Conservation (phyloP, 140 eudicot genomes). For the Erigeron philadelphicus region DNA sequence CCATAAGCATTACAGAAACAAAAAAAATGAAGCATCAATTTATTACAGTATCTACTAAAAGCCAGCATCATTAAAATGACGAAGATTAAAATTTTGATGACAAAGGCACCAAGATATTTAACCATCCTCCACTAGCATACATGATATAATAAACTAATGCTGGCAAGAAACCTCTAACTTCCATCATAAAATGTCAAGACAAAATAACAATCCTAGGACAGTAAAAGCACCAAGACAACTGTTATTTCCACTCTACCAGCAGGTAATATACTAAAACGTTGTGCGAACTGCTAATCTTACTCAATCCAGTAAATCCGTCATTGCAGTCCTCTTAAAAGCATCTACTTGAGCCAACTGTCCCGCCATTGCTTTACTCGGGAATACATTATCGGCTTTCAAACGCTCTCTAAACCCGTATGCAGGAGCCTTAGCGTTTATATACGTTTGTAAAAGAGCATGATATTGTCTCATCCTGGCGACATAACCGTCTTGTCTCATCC, state of each 20-base stretch:
- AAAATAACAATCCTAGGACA: background rate
- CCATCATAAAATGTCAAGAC: conserved; percentile 18
- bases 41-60: too few species aligned
- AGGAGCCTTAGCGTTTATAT: conserved; percentile 55
- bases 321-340: conserved; percentile 42
- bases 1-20: too few species aligned
- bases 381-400: conserved; percentile 65
- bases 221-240: background rate
- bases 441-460: conserved; percentile 47
- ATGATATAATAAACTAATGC: background rate
- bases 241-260: background rate
- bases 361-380: conserved; percentile 45
- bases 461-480: conserved; percentile 36
- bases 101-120: background rate
- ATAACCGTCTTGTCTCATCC: conserved; percentile 69
- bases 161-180: conserved; percentile 8
- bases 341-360: conserved; percentile 46
- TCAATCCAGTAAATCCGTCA: conserved; percentile 61
- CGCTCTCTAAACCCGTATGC: conserved; percentile 75
- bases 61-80: too few species aligned
- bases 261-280: conserved; percentile 7
- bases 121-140: background rate
- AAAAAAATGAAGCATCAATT: too few species aligned
- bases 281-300: conserved; percentile 11
- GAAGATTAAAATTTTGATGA: background rate